Evolutionary conservation across 73 alveolate species (phyloP), one percentile per base, ranked within the genome.

Genomic region (Symbiodinium pilosum): DNA sequence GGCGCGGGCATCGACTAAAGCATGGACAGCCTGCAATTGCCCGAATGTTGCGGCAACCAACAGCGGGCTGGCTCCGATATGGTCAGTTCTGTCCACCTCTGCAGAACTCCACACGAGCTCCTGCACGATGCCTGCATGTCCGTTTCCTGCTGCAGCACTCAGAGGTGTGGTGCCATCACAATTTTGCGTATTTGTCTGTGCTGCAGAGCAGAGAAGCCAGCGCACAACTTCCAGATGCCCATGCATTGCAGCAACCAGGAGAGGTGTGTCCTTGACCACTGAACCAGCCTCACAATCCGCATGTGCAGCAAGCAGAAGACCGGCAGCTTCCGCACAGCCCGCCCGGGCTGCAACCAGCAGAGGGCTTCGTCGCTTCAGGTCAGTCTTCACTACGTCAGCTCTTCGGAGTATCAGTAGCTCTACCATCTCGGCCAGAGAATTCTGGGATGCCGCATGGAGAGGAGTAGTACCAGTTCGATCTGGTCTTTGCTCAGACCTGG

Each of bases 381-480:
- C 85, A 20, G 43, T 14, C 28, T 9, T 30, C 26, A 34, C 43
- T 9, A 73, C 41, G 44, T 64, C 81, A n/a, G 81, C 81, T 38
- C 81, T 64, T 64, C 38, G 81, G 81, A 18, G 9, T 32, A 64
- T 20, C 38, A 64, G 81, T 18, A 64, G 38, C 30, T 28, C 21
- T 28, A n/a, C 81, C 24, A 64, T 64, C 81, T 20, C 38, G 38
- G 81, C 81, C 12, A 64, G 30, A 64, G 39, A 34, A 38, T 64
- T 64, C 34, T 64, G 81, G 38, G 81, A 64, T 14, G 81, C 81
- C 34, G 81, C 81, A 64, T 64, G 81, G 38, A 64, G 81, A 64
- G 81, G 81, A 7, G 81, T 64, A 9, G 30, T n/a, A 14, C 81
- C 81, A 38, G 12, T 64, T 64, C 81, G 81, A 28, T 64, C 81